These are phyloP conservation scores for Coelastrella sp. DNA, from an alignment of 139 green algal species.

Conservation along the genomic window DNA sequence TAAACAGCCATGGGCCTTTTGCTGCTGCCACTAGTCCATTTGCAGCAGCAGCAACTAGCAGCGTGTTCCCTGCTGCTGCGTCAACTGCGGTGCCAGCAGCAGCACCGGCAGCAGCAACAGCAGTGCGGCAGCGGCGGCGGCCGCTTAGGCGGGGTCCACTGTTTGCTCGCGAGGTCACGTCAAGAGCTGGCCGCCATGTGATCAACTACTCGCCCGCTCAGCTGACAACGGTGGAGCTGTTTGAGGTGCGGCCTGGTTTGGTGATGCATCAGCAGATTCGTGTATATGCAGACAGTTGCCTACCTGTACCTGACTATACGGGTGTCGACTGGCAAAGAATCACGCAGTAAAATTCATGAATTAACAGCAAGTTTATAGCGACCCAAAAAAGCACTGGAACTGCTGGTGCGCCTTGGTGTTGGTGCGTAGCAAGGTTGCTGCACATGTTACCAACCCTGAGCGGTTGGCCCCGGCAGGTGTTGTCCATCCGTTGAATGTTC, in stretches of 20 bases:
- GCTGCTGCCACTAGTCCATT: not conserved
- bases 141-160: conserved; percentile 15
- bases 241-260: conserved; percentile 16
- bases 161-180: conserved; percentile 3
- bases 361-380: too few species aligned
- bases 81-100: not conserved
- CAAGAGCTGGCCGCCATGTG: not conserved
- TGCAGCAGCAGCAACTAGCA: not conserved
- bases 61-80: not conserved
- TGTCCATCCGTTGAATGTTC: too few species aligned
- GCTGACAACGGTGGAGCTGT: conserved; percentile 14
- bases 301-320: too few species aligned
- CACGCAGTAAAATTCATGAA: too few species aligned
- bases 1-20: not conserved
- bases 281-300: too few species aligned
- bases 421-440: too few species aligned
- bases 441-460: too few species aligned
- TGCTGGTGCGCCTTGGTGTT: too few species aligned
- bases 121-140: not conserved
- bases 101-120: not conserved
- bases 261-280: too few species aligned
- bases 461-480: too few species aligned
- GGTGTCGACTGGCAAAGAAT: too few species aligned
- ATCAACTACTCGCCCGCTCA: conserved; percentile 36
- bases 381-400: too few species aligned